These are phyloP conservation scores for Venturiaceae sp. DNA, from an alignment of 2,329 filamentous ascomycete species.

Conservation along the genomic window DNA sequence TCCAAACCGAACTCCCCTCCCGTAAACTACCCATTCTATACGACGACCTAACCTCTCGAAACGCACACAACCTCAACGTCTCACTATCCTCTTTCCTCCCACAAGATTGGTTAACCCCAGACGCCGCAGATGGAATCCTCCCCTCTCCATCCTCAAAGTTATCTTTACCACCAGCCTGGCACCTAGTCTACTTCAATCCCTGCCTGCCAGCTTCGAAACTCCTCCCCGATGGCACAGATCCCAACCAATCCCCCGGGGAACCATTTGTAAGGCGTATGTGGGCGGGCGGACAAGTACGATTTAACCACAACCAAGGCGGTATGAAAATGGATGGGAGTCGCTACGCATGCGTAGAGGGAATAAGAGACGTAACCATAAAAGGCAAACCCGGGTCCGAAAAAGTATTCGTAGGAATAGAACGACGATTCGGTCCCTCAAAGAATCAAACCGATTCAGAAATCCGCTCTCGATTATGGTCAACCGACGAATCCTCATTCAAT, in stretches of 20 bases:
- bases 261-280: conserved; percentile 75
- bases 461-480: conserved; percentile 31
- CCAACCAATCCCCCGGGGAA: conserved; percentile 61
- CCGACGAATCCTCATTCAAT: conserved; percentile 30
- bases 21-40: conserved; percentile 39
- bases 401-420: conserved; percentile 51
- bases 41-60: conserved; percentile 48
- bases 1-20: conserved; percentile 35
- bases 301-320: conserved; percentile 20
- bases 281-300: conserved; percentile 68
- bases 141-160: not conserved
- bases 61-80: conserved; percentile 4
- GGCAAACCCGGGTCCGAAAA: conserved; percentile 43
- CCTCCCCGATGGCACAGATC: conserved; percentile 76
- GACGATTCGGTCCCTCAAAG: conserved; percentile 32
- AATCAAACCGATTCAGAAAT: conserved; percentile 18
- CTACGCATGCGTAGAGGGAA: conserved; percentile 37
- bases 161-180: conserved; percentile 55
- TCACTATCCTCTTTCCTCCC: conserved; percentile 50
- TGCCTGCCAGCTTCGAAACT: conserved; percentile 52
- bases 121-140: not conserved
- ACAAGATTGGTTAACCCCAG: conserved; percentile 10
- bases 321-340: conserved; percentile 22
- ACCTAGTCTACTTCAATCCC: conserved; percentile 81
- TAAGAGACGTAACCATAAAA: conserved; percentile 38